Evolutionary conservation across 2,329 filamentous ascomycete species (phyloP), one percentile per base, ranked within the genome.

Genomic region (Sporothrix variecibatus): DNA sequence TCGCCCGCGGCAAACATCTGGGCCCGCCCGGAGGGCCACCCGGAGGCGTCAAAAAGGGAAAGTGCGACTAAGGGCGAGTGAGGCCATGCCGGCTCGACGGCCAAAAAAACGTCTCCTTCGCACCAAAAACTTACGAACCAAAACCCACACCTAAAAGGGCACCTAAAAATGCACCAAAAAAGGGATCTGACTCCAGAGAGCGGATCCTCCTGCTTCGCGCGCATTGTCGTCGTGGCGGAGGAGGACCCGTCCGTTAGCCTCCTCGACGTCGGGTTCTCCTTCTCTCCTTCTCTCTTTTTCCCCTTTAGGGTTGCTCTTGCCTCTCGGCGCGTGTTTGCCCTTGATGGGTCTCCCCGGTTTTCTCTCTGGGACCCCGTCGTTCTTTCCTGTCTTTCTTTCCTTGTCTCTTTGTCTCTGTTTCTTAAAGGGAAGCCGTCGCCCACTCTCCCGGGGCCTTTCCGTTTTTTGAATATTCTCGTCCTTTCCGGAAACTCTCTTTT

Each of bases 191-290:
- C 28, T 23, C 38, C 62, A 67, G 62, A 68, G 23, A 34, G 43
- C 65, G 65, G 43, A 43, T n/a, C 65, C 65, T 68, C 65, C 43
- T 53, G 40, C 43, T 43, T 64, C 56, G 26, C 58, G 28, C 58
- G 53, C 56, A 20, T 71, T 58, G 38, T 34, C 28, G 38, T 67
- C 43, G 65, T 51, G 40, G 65, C 65, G 65, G 65, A 49, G 43
- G 67, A 69, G 67, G 46, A 69, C 53, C 70, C 53, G 23, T 72
- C 70, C 56, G 56, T 38, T 72, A 72, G 70, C 40, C 40, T 72
- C 69, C 40, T 60, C 34, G 31, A 56, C 17, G 34, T 58, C 38
- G 62, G 43, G 26, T 34, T 31, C 43, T 65, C 60, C 7, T 23
- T 51, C 7, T 53, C 5, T 46, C n/a, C 58, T 49, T n/a, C 11